Evolutionary conservation across 192 early-diverging fungal genomes (phyloP), one percentile per base, ranked within the genome.

Genomic region (Coemansia javaensis): DNA sequence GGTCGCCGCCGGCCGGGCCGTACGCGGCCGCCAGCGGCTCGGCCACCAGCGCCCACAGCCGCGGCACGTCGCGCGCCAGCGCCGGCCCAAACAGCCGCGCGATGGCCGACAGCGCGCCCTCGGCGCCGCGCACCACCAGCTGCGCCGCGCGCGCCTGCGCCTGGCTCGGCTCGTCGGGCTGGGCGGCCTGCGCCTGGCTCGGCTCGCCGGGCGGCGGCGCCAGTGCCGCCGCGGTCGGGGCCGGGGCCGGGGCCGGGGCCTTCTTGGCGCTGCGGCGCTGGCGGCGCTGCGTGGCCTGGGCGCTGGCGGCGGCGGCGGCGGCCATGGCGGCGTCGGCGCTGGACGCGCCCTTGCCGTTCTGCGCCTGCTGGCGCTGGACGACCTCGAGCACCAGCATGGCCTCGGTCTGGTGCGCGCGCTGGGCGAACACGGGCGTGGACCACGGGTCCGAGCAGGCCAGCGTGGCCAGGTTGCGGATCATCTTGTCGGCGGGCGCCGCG

Each of bases 381-480:
- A 66, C 51, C 40, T 74, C 70, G 15, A 74, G 46, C 54, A 77
- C 59, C 49, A 72, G 16, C 24, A 66, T 57, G 10, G 59, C 15
- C 18, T 63, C 55, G 11, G 18, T 21, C 61, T 59, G 64, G 44
- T 32, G 16, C 20, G 50, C 47, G 2, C 70, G 70, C 39, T 74
- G 58, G 7, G 58, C 70, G 60, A 77, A 65, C 50, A 86, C 79
- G 7, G 88, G 86, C 22, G 86, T 88, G 2, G 70, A 71, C 21
- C 74, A 59, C 3, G 87, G 81, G 47, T 99, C 94, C 3, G 83
- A 81, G 49, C 94, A 97, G 14, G 90, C 75, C 41, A 90, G 87
- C 2, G 82, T 82, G 14, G 83, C 83, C 43, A 97, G 45, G 55
- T 99, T 99, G 32, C 85, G 87, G 40, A 93, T 63, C 30, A 99